These are phyloP conservation scores for Arthrobotrys entomopaga DNA, from an alignment of 2,329 filamentous ascomycete species.

Conservation along the genomic window DNA sequence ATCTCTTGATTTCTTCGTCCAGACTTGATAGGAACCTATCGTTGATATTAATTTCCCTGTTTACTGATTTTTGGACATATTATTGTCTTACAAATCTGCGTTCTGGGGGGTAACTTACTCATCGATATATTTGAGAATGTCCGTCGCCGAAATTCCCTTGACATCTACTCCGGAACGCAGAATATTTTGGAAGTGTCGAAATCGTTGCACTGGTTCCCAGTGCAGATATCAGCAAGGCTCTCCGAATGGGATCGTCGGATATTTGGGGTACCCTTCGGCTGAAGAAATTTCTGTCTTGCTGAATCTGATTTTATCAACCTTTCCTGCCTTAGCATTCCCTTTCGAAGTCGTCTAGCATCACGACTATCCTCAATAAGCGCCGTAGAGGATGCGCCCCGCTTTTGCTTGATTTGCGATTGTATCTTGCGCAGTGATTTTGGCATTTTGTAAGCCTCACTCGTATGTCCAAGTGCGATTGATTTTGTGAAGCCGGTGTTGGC, in stretches of 20 bases:
- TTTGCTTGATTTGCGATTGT: constrained; percentile 41
- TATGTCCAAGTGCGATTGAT: background rate
- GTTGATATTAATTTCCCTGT: no score
- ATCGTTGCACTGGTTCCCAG: constrained; percentile 23
- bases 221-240: background rate
- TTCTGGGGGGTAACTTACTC: background rate
- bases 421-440: constrained; percentile 47
- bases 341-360: constrained; percentile 40
- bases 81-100: background rate
- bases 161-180: background rate
- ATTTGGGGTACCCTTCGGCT: constrained; percentile 30
- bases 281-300: constrained; percentile 30
- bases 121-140: constrained; percentile 35
- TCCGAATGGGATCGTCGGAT: background rate
- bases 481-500: background rate
- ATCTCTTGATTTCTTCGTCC: constrained; percentile 34
- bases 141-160: constrained; percentile 9
- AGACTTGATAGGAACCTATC: constrained; percentile 28
- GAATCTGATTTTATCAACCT: constrained; percentile 28
- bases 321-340: constrained; percentile 43
- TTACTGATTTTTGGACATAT: no score
- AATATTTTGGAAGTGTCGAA: constrained; percentile 39
- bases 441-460: constrained; percentile 17
- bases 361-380: constrained; percentile 47
- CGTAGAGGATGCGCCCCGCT: constrained; percentile 37